Evolutionary conservation across 2,329 filamentous ascomycete genomes (phyloP).

Genomic region (Claviceps sp.): DNA sequence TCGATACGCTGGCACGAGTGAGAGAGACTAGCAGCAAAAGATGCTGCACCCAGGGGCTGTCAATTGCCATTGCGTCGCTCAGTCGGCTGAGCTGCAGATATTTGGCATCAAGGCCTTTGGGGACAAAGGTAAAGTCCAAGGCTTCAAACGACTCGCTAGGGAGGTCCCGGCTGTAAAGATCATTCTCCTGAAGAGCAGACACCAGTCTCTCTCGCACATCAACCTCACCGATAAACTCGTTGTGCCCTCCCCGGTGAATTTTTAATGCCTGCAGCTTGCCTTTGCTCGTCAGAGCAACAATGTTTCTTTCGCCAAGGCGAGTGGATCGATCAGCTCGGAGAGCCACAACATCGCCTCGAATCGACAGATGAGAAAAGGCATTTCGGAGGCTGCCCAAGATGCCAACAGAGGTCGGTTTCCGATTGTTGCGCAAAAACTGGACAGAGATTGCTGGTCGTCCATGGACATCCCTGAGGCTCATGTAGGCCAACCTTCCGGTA

Average conservation of each 20-base stretch:
- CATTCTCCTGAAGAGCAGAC: constrained; percentile 43
- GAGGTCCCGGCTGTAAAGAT: constrained; percentile 33
- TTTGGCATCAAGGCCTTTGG: constrained; percentile 36
- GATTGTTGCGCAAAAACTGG: constrained; percentile 56
- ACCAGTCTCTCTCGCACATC: constrained; percentile 56
- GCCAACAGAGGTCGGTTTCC: constrained; percentile 44
- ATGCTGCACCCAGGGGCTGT: constrained; percentile 40
- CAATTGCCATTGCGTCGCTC: constrained; percentile 33
- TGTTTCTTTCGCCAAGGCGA: constrained; percentile 69
- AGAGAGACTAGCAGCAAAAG: constrained; percentile 50
- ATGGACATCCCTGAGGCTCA: constrained; percentile 75
- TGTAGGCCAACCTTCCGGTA: constrained; percentile 72
- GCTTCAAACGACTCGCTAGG: constrained; percentile 53
- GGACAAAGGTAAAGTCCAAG: constrained; percentile 64
- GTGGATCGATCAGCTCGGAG: constrained; percentile 60
- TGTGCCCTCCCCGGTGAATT: constrained; percentile 75
- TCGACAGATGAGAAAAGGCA: constrained; percentile 55
- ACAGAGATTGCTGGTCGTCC: constrained; percentile 71
- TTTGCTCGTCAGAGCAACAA: constrained; percentile 65
- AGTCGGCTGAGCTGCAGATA: constrained; percentile 37
- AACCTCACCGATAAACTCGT: constrained; percentile 57
- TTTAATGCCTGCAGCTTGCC: constrained; percentile 78
- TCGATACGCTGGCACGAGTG: constrained; percentile 35
- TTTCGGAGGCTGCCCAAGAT: constrained; percentile 73
- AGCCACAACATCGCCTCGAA: constrained; percentile 67